Percentiles rank a stretch among this genome's conserved stretches.
phyloP scores from a whole-genome alignment of 2,329 filamentous ascomycete species.

The Trematosphaeria pertusa region DNA sequence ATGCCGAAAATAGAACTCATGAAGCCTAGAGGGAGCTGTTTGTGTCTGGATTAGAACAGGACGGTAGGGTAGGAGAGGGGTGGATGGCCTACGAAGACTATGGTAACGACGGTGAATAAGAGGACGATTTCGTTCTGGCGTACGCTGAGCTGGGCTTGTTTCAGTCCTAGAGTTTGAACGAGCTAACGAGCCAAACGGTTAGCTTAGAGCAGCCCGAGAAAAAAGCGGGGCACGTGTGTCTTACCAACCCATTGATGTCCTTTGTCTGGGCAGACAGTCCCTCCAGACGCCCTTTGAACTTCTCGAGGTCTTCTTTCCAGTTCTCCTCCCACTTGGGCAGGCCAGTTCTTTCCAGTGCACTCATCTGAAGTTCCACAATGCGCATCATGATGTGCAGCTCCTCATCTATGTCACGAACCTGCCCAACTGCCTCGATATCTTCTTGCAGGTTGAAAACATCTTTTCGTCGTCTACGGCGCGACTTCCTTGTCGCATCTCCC shows the following conservation, averaged over 20 bases:
- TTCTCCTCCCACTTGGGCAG: background rate
- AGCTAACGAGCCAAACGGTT: background rate
- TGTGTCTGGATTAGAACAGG: background rate
- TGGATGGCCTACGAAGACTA: background rate
- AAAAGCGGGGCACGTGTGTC: no score
- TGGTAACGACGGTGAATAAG: background rate
- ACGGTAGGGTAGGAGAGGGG: background rate
- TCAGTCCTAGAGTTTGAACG: background rate
- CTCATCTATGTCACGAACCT: background rate
- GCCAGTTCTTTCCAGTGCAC: background rate
- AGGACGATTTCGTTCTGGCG: background rate
- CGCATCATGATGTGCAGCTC: conserved; percentile 4
- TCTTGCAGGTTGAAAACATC: background rate
- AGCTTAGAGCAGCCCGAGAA: background rate
- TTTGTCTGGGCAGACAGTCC: background rate
- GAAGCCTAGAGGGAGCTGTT: conserved; percentile 5
- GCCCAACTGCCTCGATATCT: background rate
- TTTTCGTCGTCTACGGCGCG: background rate
- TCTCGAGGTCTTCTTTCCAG: background rate
- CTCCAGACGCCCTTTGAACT: background rate
- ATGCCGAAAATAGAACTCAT: conserved; percentile 8
- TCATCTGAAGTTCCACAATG: background rate
- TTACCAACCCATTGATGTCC: conserved; percentile 1
- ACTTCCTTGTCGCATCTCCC: background rate
- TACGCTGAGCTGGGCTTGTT: conserved; percentile 4